Percentiles rank a stretch among this genome's conserved stretches.
These are phyloP conservation scores for Aspergillus homomorphus DNA, from an alignment of 495 filamentous ascomycete genomes.

Conservation along the genomic window DNA sequence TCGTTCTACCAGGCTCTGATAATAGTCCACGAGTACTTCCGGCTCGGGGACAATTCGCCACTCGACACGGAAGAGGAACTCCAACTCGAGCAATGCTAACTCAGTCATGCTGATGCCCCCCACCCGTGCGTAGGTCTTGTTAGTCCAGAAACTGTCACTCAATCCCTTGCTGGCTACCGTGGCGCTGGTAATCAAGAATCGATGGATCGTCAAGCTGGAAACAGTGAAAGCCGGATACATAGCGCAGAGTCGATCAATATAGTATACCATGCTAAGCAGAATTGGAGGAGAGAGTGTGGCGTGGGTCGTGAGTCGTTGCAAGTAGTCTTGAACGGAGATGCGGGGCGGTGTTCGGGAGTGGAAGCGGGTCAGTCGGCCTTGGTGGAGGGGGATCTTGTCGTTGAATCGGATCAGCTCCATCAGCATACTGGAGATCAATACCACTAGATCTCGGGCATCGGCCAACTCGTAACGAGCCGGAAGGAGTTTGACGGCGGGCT, in stretches of 20 bases:
- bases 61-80: slow-evolving; percentile 85
- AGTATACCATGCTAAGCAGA: slow-evolving; percentile 99
- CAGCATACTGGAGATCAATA: slow-evolving; percentile 91
- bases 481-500: slow-evolving; percentile 64
- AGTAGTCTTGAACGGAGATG: slow-evolving; percentile 89
- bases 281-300: slow-evolving; percentile 91
- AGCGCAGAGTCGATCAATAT: slow-evolving; percentile 93
- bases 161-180: slow-evolving; percentile 95
- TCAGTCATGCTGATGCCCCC: slow-evolving; percentile 87
- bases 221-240: slow-evolving; percentile 92
- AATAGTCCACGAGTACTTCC: slow-evolving; percentile 90
- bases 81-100: slow-evolving; percentile 87
- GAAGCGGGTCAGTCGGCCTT: slow-evolving; percentile 84
- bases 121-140: slow-evolving; percentile 89
- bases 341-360: slow-evolving; percentile 93
- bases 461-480: slow-evolving; percentile 75
- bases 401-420: slow-evolving; percentile 91
- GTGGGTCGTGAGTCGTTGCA: slow-evolving; percentile 88
- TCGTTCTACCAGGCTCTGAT: slow-evolving; percentile 75
- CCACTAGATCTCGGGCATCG: slow-evolving; percentile 76
- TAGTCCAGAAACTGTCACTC: slow-evolving; percentile 96
- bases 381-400: slow-evolving; percentile 79
- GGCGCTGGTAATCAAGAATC: slow-evolving; percentile 91
- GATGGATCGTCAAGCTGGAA: slow-evolving; percentile 90
- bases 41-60: slow-evolving; percentile 97